Evolutionary conservation across 2,329 filamentous ascomycete species (phyloP), one percentile per base, ranked within the genome.

Genomic region (Coniochaeta sp.): DNA sequence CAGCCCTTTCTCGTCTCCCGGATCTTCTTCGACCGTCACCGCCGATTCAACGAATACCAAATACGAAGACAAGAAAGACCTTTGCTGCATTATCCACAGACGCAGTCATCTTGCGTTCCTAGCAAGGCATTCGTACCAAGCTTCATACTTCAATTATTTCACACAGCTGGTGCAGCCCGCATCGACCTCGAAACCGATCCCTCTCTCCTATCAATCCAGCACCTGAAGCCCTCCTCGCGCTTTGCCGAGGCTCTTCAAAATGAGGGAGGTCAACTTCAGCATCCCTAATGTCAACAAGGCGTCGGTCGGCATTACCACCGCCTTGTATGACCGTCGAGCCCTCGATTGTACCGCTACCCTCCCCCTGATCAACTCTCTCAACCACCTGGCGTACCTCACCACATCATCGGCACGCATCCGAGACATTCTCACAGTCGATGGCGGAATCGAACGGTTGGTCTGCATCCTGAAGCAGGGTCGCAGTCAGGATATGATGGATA

Each of bases 251-350:
- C 64, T 63, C 67, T 62, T 65, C 84, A 93, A 75, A 77, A 99
- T 99, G 95, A 91, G 95, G 81, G 95, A 99, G 85, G 93, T 96
- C 79, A 98, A 98, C 78, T 98, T 98, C 79, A 97, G 93, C 79
- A 97, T 98, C 74, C 93, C 95, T 59, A 97, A 95, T 83, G 92
- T 96, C 84, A 98, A 98, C 79, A 98, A 98, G 89, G 95, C 95
- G 71, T 96, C 93, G 62, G 71, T 73, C 71, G 93, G 93, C 77
- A 99, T 99, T 78, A 99, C 95, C 67, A 97, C 95, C 61, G 96
- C 95, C 73, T 85, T 99, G 64, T 99, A 99, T 76, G 95, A 99
- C 78, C 91, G 95, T 67, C 89, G 95, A 73, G 95, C 95, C 57
- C 89, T 99, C 70, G 95, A 99, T 76, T 99, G 95, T 80, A 99